phyloP scores from a whole-genome alignment of 164 flowering plant genomes.

The Buxus sempervirens region DNA sequence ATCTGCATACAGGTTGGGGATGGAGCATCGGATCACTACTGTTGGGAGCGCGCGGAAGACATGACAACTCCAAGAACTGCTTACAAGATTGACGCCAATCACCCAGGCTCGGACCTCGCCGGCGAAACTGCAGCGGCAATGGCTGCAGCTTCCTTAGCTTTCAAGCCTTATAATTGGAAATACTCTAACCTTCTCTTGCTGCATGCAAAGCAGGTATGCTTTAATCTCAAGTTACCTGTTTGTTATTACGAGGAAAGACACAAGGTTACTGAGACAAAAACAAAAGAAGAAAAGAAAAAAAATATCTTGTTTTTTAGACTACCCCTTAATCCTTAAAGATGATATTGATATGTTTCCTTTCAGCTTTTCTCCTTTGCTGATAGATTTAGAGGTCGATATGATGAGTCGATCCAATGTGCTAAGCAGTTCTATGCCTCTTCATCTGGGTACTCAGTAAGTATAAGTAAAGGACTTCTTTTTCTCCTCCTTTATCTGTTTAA shows the following conservation, averaged over 20 bases:
- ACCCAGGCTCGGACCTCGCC: slow-evolving; percentile 81
- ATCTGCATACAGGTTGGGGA: slow-evolving; percentile 55
- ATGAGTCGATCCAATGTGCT: slow-evolving; percentile 53
- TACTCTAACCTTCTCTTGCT: slow-evolving; percentile 51
- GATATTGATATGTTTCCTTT: slow-evolving; percentile 10
- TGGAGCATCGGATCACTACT: slow-evolving; percentile 66
- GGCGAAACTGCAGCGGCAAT: slow-evolving; percentile 92
- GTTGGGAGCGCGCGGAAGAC: slow-evolving; percentile 84
- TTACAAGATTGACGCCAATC: slow-evolving; percentile 45
- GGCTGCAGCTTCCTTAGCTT: slow-evolving; percentile 77
- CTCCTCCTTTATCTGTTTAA: background rate
- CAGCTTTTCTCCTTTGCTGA: slow-evolving; percentile 93
- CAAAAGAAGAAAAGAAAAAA: too few relatives aligned
- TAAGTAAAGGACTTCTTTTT: slow-evolving; percentile 19
- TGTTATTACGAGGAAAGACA: too few relatives aligned
- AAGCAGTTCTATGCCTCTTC: slow-evolving; percentile 55
- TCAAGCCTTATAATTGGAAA: slow-evolving; percentile 48
- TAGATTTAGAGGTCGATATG: slow-evolving; percentile 59
- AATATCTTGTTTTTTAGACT: too few relatives aligned
- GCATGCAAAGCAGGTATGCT: slow-evolving; percentile 57
- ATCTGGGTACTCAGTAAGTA: slow-evolving; percentile 68
- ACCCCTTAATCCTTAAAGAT: too few relatives aligned
- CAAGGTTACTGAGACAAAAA: too few relatives aligned
- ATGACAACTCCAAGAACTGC: slow-evolving; percentile 80
- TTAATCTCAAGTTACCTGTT: too few relatives aligned